Base-by-base conservation (phyloP, 202 grass and related monocot genomes). In the Elaeis oleifera region DNA sequence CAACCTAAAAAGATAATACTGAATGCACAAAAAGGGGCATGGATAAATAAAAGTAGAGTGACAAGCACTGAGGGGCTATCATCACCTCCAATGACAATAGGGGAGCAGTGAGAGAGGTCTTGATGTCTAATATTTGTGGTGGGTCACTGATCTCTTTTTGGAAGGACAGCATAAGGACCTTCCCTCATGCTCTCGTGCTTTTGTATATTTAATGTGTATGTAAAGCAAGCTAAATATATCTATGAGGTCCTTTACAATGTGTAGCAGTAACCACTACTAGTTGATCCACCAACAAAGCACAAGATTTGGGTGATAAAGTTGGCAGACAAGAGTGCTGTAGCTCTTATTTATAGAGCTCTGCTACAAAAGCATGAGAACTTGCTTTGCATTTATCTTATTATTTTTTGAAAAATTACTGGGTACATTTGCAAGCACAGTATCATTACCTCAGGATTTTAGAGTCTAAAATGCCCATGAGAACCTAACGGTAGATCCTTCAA, bases 151-250 rank as follows among this genome's bases (percentile, higher is more conserved):
- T 18, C 8, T 63, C 65, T 65, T 78, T 73, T 56, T 28, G n/a
- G 53, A 69, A 59, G 67, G 68, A 63, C 32, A 76, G 61, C 65
- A 63, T 57, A 53, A 51, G 28, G 18, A 49, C 50, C 56, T 54
- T 44, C 31, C 18, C 67, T 73, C 74, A 62, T 78, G 78, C 26
- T 71, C 53, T 26, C 74, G 78, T 77, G 63, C 18, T 78, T 78
- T 71, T 68, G 54, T 29, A 44, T 79, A 54, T 65, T 70, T 77
- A 66, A 78, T 81, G 69, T 59, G 48, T 56, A 81, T 51, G 67
- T 61, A 86, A 71, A 74, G 74, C 76, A 63, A 50, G 16, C 70
- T 63, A 59, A 48, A 26, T 22, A 65, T 32, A n/a, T 15, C 52
- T 16, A 15, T 23, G 9, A 8, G 18, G n/a, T 48, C 19, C 28